Percentiles rank a stretch among this genome's conserved stretches.
Conservation (phyloP, 202 grass and related monocot species). For the Brachypodium distachyon region DNA sequence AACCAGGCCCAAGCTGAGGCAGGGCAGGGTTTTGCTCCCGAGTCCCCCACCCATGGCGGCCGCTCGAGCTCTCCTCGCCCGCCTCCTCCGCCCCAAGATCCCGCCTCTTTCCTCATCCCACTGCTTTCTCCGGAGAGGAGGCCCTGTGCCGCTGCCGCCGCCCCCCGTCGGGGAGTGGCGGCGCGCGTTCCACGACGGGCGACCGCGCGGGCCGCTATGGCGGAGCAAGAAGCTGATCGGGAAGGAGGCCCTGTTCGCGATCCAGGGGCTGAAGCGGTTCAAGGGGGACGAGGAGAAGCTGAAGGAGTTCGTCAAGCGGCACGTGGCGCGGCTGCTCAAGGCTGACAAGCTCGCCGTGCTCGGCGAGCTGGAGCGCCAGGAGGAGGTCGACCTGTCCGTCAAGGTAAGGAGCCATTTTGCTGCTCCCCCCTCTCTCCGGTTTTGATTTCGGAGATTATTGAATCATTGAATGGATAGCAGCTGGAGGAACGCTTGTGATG, state of each 20-base stretch:
- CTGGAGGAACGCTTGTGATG: background rate
- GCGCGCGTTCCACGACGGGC: constrained; percentile 66
- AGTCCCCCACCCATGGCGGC: constrained; percentile 16
- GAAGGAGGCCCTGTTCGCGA: constrained; percentile 84
- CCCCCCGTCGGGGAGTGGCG: background rate
- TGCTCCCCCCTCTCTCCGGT: background rate
- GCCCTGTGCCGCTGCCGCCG: background rate
- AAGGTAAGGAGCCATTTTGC: constrained; percentile 35
- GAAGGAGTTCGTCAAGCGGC: constrained; percentile 45
- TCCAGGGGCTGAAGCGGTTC: constrained; percentile 86
- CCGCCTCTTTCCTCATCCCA: background rate
- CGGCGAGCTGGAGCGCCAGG: constrained; percentile 74
- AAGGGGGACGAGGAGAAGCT: constrained; percentile 80
- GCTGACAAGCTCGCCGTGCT: constrained; percentile 86
- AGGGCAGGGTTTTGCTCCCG: constrained; percentile 18
- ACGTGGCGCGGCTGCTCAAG: constrained; percentile 80
- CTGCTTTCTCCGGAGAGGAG: background rate
- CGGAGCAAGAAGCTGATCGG: constrained; percentile 92
- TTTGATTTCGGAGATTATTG: background rate
- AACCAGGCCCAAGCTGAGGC: background rate
- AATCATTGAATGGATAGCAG: background rate
- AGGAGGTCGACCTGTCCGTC: constrained; percentile 75
- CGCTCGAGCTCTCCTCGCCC: constrained; percentile 19
- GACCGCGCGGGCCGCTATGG: constrained; percentile 93
- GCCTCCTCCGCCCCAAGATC: background rate